A percentile compares a stretch with the other conserved stretches of the same genome.
Evolutionary conservation across 352 stramenopile genomes (phyloP).

Genomic region (Phytophthora litchii): DNA sequence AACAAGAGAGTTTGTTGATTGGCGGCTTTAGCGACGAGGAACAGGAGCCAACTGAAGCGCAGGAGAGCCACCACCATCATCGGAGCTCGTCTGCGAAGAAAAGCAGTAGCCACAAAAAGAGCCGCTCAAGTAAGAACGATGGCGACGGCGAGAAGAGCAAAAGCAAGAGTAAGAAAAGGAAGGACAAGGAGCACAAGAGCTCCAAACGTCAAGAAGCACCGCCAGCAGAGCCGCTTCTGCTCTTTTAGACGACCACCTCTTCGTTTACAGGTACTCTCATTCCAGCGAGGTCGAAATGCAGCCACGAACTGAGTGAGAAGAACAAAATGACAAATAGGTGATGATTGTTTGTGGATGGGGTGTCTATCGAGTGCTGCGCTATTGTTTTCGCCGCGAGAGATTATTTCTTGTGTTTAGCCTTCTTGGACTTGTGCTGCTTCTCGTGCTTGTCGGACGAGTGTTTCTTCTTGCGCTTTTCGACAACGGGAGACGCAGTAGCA

Average conservation of each 20-base stretch:
- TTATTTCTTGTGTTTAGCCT: constrained; percentile 60
- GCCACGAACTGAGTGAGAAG: constrained; percentile 14
- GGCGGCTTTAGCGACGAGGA: constrained; percentile 50
- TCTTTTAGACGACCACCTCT: constrained; percentile 71
- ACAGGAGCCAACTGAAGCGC: constrained; percentile 26
- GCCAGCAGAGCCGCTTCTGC: constrained; percentile 63
- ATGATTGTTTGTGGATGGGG: constrained; percentile 31
- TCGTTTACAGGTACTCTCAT: constrained; percentile 15
- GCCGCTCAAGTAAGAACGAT: constrained; percentile 39
- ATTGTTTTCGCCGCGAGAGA: constrained; percentile 28
- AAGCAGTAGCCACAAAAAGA: constrained; percentile 58
- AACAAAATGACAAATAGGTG: constrained; percentile 46
- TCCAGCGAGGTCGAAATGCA: constrained; percentile 9
- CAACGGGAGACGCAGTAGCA: constrained; percentile 10
- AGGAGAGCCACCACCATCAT: constrained; percentile 30
- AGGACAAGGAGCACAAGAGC: constrained; percentile 51
- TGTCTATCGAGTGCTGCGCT: constrained; percentile 42
- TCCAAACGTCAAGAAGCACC: constrained; percentile 55
- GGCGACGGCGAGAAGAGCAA: constrained; percentile 45
- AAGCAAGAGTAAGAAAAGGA: constrained; percentile 30
- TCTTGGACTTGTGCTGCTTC: constrained; percentile 59
- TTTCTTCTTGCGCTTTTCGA: constrained; percentile 45
- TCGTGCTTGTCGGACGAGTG: constrained; percentile 36
- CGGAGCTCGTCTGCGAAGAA: constrained; percentile 44
- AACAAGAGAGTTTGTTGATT: constrained; percentile 43